Conservation (phyloP, 2,329 filamentous ascomycete genomes). For the Aspergillus nomiae region DNA sequence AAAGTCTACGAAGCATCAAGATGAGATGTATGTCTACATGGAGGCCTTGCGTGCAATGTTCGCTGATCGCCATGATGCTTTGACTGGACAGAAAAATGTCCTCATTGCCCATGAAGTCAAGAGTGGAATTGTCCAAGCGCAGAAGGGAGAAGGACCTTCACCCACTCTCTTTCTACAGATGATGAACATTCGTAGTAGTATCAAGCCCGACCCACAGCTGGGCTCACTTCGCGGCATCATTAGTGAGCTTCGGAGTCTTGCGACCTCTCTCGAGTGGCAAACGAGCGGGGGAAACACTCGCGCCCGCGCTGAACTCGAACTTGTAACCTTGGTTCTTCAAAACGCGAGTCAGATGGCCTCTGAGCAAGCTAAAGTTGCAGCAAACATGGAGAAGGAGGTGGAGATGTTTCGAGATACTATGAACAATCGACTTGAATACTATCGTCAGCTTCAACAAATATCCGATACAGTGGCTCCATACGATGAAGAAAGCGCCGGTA, state of each 20-base stretch:
- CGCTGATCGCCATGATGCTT: constrained; percentile 74
- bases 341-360: constrained; percentile 56
- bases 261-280: constrained; percentile 62
- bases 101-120: constrained; percentile 74
- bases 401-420: constrained; percentile 75
- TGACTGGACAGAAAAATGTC: constrained; percentile 76
- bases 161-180: constrained; percentile 63
- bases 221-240: constrained; percentile 72
- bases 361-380: constrained; percentile 55
- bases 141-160: constrained; percentile 67
- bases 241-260: constrained; percentile 67
- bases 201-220: constrained; percentile 50
- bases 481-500: constrained; percentile 61
- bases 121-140: constrained; percentile 62
- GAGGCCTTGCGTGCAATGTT: constrained; percentile 73
- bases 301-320: constrained; percentile 62
- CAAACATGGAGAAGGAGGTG: constrained; percentile 63
- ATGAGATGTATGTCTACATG: constrained; percentile 85
- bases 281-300: constrained; percentile 56
- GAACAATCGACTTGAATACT: constrained; percentile 86
- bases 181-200: constrained; percentile 47
- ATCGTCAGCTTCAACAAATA: constrained; percentile 85
- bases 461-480: constrained; percentile 82
- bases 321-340: constrained; percentile 66
- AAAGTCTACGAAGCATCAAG: constrained; percentile 81